Evolutionary conservation across 306 rosid genomes (phyloP), one percentile per base, ranked within the genome.

Genomic region (Quercus cerris): DNA sequence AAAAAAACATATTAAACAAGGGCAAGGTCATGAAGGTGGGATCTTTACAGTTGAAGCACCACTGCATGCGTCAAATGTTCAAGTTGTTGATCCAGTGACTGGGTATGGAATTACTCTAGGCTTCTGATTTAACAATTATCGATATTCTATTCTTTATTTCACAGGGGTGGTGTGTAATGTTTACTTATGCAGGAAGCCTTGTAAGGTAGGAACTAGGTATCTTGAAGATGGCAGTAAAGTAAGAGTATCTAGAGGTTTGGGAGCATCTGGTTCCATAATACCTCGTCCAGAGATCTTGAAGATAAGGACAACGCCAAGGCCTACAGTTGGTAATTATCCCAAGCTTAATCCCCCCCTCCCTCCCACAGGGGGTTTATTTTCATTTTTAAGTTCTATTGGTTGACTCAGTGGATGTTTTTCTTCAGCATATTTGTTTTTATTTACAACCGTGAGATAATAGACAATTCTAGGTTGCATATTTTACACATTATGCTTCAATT

Each of bases 21-120:
- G 99, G 58, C 97, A 91, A 80, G 99, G 99, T 22, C 97, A 93
- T 69, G 99, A 94, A 84, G 99, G 99, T 56, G 97, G 99, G 23
- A 94, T 94, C 69, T 94, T 94, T 83, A 73, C 95, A 0, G 97
- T 94, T 20, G 99, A 94, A 91, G 99, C 97, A 61, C 97, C 99
- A 14, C 71, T 95, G 38, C 99, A 95, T 84, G 98, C 81, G 74
- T 95, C 97, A 25, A 95, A 93, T 70, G 97, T 95, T 70, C 97
- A 93, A 84, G 91, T 90, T 81, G 3, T 90, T 87, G 99, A 95
- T 73, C 94, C 97, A 72, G 91, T 83, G 23, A 95, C 98, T 3
- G 95, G 93, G 97, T 95, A 83, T 57, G 87, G 69, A 44, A 35
- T 51, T 59, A 61, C 31, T 66, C 18, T 18, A 71, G 33, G 27